Conservation (phyloP, 2,329 filamentous ascomycete species). For the Claviceps purpurea region DNA sequence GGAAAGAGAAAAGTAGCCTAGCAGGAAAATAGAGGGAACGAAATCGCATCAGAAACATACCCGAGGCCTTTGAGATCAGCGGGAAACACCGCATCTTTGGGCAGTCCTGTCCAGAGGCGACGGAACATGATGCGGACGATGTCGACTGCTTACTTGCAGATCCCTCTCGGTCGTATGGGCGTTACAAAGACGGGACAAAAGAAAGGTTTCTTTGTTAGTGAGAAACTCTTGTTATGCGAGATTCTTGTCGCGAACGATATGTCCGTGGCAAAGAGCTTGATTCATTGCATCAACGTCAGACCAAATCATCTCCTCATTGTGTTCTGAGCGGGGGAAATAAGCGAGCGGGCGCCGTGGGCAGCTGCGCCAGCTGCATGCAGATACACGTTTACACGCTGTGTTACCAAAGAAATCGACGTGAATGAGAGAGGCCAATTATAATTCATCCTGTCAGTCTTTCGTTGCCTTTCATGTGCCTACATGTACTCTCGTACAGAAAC, state of each 20-base stretch:
- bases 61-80: constrained; percentile 57
- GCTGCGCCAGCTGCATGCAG: background rate
- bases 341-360: background rate
- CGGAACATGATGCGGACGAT: constrained; percentile 49
- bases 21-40: background rate
- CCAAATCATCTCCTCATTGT: background rate
- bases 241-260: background rate
- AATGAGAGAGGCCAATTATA: no score
- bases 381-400: background rate
- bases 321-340: background rate
- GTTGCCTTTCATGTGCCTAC: no score
- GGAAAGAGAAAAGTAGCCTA: background rate
- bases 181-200: background rate
- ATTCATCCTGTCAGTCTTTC: no score
- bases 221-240: background rate
- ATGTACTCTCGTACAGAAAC: no score
- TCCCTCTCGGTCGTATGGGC: background rate
- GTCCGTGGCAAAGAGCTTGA: no score
- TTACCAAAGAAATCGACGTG: no score
- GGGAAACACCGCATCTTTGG: constrained; percentile 55
- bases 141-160: background rate
- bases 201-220: no score
- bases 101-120: constrained; percentile 52
- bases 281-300: no score
- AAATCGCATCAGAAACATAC: constrained; percentile 26